Base-by-base conservation (phyloP, 495 filamentous ascomycete genomes). In the Penicillium samsonianum region DNA sequence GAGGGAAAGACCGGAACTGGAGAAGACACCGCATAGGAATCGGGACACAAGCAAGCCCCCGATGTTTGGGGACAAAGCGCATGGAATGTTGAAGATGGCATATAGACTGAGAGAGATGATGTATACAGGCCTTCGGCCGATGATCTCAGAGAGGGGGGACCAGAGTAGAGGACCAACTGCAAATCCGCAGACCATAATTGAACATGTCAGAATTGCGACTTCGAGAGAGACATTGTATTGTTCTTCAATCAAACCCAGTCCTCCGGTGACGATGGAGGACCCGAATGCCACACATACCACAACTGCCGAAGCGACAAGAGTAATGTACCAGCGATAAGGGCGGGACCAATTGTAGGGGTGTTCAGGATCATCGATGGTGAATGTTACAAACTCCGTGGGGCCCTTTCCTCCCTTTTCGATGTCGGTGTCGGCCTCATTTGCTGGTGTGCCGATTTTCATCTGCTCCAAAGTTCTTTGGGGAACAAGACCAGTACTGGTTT, bases 101-200 rank as follows among this genome's bases (percentile, higher is more conserved):
- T 86, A 84, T 33, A 77, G 52, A 22, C 68, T 35, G 42, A 81
- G 70, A 25, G 82, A 83, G 43, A 78, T 67, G 57, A 84, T 80
- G 19, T 87, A 74, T 5, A 84, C 83, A 19, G 65, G 60, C 48
- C 76, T 75, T 31, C 91, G 82, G 42, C 91, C 91, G 59, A 83
- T 85, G 47, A 95, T 78, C 65, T 96, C 91, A 7, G 87, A 91
- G 4, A 91, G 68, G 0, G 91, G 91, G 5, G 78, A 82, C 71
- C 74, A 86, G 11, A 84, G 57, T 0, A 80, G 62, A 5, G 84
- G 84, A 5, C 82, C 84, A 16, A 81, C 58, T 12, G 75, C 73
- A 33, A 78, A 79, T 2, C 75, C 71, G 23, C 70, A 73, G 10
- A 73, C 70, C 68, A 73, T 73, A 33, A 73, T 73, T 3, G 66